A percentile compares a stretch with the other conserved stretches of the same genome.
phyloP scores from a whole-genome alignment of 1,284 basidiomycete genomes.

The Wallemia ichthyophaga region DNA sequence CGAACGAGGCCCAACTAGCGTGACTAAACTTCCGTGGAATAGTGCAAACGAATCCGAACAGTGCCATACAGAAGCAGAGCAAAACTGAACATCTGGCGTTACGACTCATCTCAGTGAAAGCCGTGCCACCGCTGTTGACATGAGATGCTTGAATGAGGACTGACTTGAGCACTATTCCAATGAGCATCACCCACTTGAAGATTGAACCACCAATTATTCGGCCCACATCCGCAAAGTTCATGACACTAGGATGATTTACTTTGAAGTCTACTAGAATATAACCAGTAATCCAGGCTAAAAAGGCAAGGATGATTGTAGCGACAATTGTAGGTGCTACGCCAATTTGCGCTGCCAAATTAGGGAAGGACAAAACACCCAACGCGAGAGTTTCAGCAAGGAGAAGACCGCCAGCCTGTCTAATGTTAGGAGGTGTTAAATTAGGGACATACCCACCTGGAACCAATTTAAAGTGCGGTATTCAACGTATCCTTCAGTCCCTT shows the following conservation, averaged over 20 bases:
- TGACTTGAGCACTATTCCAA: neutral
- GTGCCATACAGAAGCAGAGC: neutral
- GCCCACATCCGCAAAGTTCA: constrained; percentile 15
- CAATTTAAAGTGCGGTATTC: too few species aligned
- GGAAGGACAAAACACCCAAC: too few species aligned
- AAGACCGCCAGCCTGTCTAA: too few species aligned
- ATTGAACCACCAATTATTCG: constrained; percentile 7
- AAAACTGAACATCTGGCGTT: neutral
- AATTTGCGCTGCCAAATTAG: too few species aligned
- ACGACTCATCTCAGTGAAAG: neutral
- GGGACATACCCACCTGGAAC: too few species aligned
- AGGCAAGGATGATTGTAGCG: constrained; percentile 10
- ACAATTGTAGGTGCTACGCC: constrained; percentile 2
- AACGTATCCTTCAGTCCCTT: too few species aligned
- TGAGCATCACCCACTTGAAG: constrained; percentile 8
- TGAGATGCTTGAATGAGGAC: neutral
- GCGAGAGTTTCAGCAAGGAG: too few species aligned
- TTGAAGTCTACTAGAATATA: constrained; percentile 16
- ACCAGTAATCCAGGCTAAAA: constrained; percentile 12
- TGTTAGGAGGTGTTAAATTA: too few species aligned
- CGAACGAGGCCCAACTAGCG: neutral
- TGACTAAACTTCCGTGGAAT: neutral
- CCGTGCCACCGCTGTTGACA: neutral
- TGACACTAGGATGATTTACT: constrained; percentile 13
- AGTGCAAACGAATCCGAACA: neutral